Evolutionary conservation across 2,329 filamentous ascomycete species (phyloP).

Genomic region (Teratosphaeria pseudoeucalypti): DNA sequence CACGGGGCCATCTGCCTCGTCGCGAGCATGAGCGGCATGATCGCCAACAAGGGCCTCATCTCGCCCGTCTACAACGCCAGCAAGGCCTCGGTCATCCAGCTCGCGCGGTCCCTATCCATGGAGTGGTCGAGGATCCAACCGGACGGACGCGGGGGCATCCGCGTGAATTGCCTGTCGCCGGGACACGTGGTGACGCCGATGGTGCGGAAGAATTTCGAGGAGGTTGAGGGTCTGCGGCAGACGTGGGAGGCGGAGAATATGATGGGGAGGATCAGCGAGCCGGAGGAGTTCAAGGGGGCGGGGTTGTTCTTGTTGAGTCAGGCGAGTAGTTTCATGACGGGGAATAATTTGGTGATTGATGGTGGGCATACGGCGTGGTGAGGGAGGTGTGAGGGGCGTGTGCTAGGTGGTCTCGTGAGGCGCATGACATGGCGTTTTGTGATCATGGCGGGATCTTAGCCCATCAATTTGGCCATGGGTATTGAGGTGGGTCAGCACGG

Average conservation of each 20-base stretch:
- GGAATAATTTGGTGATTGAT: conserved; percentile 18
- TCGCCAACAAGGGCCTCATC: conserved; percentile 36
- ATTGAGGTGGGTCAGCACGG: too few species aligned
- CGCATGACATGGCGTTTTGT: too few species aligned
- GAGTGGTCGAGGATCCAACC: conserved; percentile 24
- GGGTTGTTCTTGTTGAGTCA: conserved; percentile 23
- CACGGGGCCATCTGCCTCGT: conserved; percentile 40
- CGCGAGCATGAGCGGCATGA: conserved; percentile 41
- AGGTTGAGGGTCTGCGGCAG: conserved; percentile 18
- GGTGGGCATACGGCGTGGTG: conserved; percentile 9
- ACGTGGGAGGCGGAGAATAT: conserved; percentile 25
- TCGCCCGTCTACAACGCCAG: conserved; percentile 39
- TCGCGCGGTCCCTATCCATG: conserved; percentile 41
- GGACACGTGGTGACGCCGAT: conserved; percentile 28
- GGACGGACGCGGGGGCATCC: conserved; percentile 19
- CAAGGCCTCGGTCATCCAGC: conserved; percentile 45
- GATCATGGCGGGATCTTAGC: too few species aligned
- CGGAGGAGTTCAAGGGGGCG: conserved; percentile 22
- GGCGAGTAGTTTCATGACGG: conserved; percentile 20
- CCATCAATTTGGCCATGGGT: too few species aligned
- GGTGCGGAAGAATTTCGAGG: conserved; percentile 23
- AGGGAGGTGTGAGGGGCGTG: not conserved
- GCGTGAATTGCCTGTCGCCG: conserved; percentile 24
- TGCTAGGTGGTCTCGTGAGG: too few species aligned
- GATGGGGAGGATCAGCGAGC: conserved; percentile 21